Evolutionary conservation across 495 filamentous ascomycete genomes (phyloP).

Genomic region (Pyrenula massariospora): DNA sequence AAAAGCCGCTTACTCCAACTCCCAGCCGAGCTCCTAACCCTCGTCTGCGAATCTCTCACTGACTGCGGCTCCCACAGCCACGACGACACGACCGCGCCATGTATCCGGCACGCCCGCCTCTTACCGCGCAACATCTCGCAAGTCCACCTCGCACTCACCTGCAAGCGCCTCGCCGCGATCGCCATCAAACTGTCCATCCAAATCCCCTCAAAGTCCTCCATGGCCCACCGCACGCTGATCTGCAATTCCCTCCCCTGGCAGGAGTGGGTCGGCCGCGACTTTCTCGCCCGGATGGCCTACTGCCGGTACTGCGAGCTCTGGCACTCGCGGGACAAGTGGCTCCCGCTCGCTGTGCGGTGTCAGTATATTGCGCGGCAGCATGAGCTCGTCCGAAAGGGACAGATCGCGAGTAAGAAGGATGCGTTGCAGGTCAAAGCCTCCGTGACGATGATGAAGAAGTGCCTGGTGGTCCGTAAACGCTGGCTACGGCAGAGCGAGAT

Average conservation of each 20-base stretch:
- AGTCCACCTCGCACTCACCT: neutral
- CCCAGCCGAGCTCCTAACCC: neutral
- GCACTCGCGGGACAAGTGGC: neutral
- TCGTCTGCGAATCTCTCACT: neutral
- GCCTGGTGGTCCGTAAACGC: too few relatives aligned
- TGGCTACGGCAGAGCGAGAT: too few relatives aligned
- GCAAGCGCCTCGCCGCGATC: neutral
- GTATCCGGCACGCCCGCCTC: neutral
- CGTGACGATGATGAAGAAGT: too few relatives aligned
- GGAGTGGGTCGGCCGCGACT: neutral
- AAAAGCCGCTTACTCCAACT: neutral
- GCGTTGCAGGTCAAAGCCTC: too few relatives aligned
- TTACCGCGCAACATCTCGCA: neutral
- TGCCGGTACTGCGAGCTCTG: neutral
- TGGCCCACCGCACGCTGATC: neutral
- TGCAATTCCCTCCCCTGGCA: neutral
- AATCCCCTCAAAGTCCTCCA: neutral
- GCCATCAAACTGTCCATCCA: neutral
- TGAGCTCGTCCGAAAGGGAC: too few relatives aligned
- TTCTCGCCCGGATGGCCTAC: neutral
- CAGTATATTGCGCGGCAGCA: too few relatives aligned
- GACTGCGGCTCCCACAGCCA: neutral
- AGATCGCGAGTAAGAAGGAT: too few relatives aligned
- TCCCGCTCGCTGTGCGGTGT: too few relatives aligned
- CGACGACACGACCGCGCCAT: neutral